Base-by-base conservation (phyloP, 116 monocot genomes). In the Posidonia oceanica region DNA sequence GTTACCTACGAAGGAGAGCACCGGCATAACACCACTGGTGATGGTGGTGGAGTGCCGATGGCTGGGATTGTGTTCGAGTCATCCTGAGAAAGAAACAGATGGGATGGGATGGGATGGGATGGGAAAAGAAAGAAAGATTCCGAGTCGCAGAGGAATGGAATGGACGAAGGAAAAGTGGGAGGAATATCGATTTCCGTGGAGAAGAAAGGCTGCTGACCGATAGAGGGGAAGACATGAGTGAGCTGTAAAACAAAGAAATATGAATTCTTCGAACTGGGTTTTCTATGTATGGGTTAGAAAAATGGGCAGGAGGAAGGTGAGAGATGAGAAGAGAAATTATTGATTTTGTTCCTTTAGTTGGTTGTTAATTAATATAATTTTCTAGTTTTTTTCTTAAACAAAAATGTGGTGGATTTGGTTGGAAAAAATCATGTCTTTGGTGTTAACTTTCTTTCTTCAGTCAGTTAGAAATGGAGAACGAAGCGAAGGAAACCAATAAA, bases 1-100 rank as follows among this genome's bases (percentile, higher is more conserved):
- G 88, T 88, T 39, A 85, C 85, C 23, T 88, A 85, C 85, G 88
- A 88, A 66, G 78, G 79, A 3, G 85, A 85, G 64, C 87, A 87
- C 77, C 74, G 75, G 0, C 86, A 86, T 72, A 36, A 52, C 55
- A 21, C 69, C 75, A 29, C 29, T 29, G 67, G 53, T 12, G 54
- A 8, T 15, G 53, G 37, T 16, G 36, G 21, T 10, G 39, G 59
- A 37, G 42, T 60, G 37, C 71, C 71, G 12, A 36, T 60, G 20
- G 39, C 18, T 11, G 52, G 39, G 18, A 48, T 70, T 38, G 40
- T 71, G 59, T 71, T 71, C 60, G 71, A 71, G 60, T 71, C 71
- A 3, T 60, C 39, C 5, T 37, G 55, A 36, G 5, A 37, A 38
- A 17, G 8, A 54, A 48, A 52, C 3, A 7, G 36, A 55, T 14